Conservation (phyloP, 2,329 filamentous ascomycete species). For the Alternaria postmessia region DNA sequence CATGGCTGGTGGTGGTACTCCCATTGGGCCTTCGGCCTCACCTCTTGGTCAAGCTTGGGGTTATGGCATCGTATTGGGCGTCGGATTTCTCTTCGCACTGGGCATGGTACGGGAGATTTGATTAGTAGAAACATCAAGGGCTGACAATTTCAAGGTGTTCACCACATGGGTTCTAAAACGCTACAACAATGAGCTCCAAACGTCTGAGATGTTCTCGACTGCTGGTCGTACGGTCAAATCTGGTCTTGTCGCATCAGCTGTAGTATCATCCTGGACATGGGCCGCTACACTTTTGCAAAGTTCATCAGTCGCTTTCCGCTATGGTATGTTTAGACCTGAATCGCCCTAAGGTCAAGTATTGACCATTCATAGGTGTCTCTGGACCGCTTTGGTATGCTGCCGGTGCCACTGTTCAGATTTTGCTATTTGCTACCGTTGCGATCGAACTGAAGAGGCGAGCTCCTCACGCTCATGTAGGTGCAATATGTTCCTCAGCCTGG, state of each 20-base stretch:
- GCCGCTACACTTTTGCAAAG: slow-evolving; percentile 42
- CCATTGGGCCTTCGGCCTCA: slow-evolving; percentile 34
- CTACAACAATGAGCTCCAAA: slow-evolving; percentile 43
- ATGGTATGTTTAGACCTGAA: slow-evolving; percentile 24
- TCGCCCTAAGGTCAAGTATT: neutral
- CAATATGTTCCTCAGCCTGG: accelerated
- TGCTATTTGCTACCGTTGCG: slow-evolving; percentile 41
- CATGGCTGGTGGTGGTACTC: slow-evolving; percentile 39
- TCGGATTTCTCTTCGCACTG: slow-evolving; percentile 42
- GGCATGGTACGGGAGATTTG: slow-evolving; percentile 31
- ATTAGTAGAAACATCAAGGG: neutral
- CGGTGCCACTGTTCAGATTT: slow-evolving; percentile 44
- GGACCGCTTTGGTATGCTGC: slow-evolving; percentile 47
- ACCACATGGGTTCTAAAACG: slow-evolving; percentile 42
- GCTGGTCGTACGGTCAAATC: slow-evolving; percentile 45
- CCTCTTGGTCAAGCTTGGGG: slow-evolving; percentile 41
- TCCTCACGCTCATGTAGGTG: slow-evolving; percentile 41
- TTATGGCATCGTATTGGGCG: slow-evolving; percentile 46
- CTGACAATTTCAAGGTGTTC: slow-evolving; percentile 26
- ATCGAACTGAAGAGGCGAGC: slow-evolving; percentile 47
- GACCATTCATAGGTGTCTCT: slow-evolving; percentile 30
- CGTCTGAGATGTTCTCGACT: slow-evolving; percentile 43
- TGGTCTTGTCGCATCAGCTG: slow-evolving; percentile 41
- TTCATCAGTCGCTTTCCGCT: slow-evolving; percentile 45
- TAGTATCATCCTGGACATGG: slow-evolving; percentile 43